Conservation (phyloP, 495 filamentous ascomycete genomes). For the Endocarpon pusillum region DNA sequence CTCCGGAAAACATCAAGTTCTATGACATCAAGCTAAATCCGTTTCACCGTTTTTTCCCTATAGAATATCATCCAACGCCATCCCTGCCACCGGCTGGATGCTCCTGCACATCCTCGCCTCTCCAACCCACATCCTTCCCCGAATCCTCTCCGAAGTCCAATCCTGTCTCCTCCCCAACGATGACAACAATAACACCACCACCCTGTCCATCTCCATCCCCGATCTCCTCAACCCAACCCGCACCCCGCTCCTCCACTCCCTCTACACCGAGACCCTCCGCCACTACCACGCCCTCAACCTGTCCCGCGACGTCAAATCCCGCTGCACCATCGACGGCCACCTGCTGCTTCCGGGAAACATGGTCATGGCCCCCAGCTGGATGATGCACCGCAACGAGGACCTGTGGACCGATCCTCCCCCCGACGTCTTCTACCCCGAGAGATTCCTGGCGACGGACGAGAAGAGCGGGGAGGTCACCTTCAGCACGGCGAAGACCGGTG, state of each 20-base stretch:
- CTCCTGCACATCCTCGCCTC: neutral
- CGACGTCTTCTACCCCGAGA: slow-evolving; percentile 5
- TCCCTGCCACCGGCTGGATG: neutral
- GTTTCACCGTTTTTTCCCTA: too few relatives aligned
- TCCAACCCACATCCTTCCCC: neutral
- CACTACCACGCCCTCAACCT: slow-evolving; percentile 9
- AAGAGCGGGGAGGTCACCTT: neutral
- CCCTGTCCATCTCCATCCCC: slow-evolving; percentile 2
- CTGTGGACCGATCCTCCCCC: neutral
- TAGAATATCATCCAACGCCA: too few relatives aligned
- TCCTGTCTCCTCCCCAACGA: too few relatives aligned
- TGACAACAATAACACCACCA: neutral
- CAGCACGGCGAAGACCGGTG: neutral
- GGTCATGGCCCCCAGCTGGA: slow-evolving; percentile 8
- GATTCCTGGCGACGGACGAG: slow-evolving; percentile 1
- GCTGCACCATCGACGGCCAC: too few relatives aligned
- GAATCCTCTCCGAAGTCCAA: neutral
- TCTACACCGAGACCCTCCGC: slow-evolving; percentile 11
- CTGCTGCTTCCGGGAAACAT: slow-evolving; percentile 10
- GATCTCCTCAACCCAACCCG: slow-evolving; percentile 3
- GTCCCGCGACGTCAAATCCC: slow-evolving; percentile 1
- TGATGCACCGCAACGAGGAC: slow-evolving; percentile 5
- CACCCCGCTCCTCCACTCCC: slow-evolving; percentile 6
- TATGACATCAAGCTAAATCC: too few relatives aligned
- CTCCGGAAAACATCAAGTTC: too few relatives aligned